These are phyloP conservation scores for Polytrichum formosum DNA, from an alignment of 225 moss, liverwort and hornwort species.

Conservation along the genomic window DNA sequence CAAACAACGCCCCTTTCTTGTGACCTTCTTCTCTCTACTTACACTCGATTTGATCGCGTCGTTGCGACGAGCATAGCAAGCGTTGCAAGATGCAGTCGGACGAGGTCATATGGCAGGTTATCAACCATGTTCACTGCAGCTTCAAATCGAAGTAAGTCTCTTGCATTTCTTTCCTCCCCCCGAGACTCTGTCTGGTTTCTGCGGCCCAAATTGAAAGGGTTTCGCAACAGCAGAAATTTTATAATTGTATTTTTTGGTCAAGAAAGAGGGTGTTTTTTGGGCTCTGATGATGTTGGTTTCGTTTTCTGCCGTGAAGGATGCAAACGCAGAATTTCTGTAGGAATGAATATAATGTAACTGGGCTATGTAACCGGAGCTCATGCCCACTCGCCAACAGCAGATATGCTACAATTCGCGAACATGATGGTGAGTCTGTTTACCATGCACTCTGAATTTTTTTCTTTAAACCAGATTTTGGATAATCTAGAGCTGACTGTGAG, in stretches of 20 bases:
- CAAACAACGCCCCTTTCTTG: too few species aligned
- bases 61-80: background rate
- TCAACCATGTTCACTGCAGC: conserved; percentile 93
- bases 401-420: conserved; percentile 89
- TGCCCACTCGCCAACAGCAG: conserved; percentile 94
- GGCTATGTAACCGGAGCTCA: conserved; percentile 92
- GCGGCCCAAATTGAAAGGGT: too few species aligned
- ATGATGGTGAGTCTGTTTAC: conserved; percentile 56
- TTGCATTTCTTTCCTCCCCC: too few species aligned
- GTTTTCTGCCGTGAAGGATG: conserved; percentile 47
- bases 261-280: too few species aligned
- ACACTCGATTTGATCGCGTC: too few species aligned
- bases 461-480: too few species aligned
- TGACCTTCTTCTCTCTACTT: too few species aligned
- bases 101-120: conserved; percentile 94
- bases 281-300: too few species aligned
- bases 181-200: background rate
- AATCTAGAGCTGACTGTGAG: too few species aligned
- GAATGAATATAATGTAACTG: conserved; percentile 94
- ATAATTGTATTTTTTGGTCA: too few species aligned
- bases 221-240: too few species aligned
- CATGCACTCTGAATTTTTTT: background rate
- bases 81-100: conserved; percentile 85
- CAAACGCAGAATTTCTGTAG: conserved; percentile 91
- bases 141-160: conserved; percentile 79